Evolutionary conservation across 2,329 filamentous ascomycete genomes (phyloP), one percentile per base, ranked within the genome.

Genomic region (Nigrospora osmanthi): DNA sequence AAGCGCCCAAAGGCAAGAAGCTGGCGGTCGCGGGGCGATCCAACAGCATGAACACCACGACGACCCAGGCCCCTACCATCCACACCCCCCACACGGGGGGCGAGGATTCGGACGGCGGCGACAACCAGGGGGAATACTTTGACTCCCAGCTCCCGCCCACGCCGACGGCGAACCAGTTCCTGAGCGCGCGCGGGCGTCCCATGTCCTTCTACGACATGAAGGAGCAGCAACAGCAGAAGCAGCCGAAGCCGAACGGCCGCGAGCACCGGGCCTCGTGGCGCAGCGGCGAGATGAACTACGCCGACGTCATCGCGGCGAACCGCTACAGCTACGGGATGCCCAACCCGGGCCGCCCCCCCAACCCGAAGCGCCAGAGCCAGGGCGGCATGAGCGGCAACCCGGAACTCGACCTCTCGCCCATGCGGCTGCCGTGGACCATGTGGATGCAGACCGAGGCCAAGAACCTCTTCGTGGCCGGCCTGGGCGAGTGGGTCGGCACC

Each of bases 361-460:
- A 12, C 37, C 11, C 10, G 7, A 15, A 23, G 11, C 23, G 44
- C 15, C 16, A 31, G n/a, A 41, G 40, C 33, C 32, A 31, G 11
- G 33, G 23, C 16, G 30, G 23, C 23, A 34, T 11, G 11, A 33
- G 36, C 23, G 40, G 28, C 14, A n/a, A 23, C 14, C 11, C 14
- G n/a, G 42, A 38, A 6, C 32, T 35, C 14, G 39, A 44, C n/a
- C 40, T 46, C 16, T 42, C 44, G 11, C 58, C 40, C 2, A 43
- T 72, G 58, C 62, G 69, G 28, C 57, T 72, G 19, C 69, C 69
- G 3, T 62, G 66, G 56, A 67, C 64, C 5, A 60, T 67, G 38
- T 71, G 68, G 69, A 72, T 72, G 69, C 66, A 71, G 53, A 68
- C 64, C n/a, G 53, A 62, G 41, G 51, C 70, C 47, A 72, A 72